Base-by-base conservation (phyloP, 2,329 filamentous ascomycete genomes). In the Metarhizium robertsii region DNA sequence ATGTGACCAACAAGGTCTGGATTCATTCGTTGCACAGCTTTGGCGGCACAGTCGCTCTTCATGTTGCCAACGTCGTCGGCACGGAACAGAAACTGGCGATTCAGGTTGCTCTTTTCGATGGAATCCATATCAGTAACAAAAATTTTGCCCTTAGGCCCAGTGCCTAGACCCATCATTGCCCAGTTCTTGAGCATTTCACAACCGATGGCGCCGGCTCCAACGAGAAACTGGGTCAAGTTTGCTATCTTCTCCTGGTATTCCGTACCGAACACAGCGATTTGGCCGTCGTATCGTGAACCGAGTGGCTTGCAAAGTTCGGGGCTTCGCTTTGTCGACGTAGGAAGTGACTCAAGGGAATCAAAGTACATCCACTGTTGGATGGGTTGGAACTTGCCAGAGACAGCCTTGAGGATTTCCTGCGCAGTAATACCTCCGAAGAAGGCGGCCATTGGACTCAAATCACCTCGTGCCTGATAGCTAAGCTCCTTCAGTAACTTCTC, bases 181-280 rank as follows among this genome's bases (percentile, higher is more conserved):
- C 94, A 99, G 72, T 97, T 97, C 83, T 99, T 99, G 62, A 99
- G 77, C 88, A 97, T 99, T 69, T 99, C 94, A 67, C 94, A 99
- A 49, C 94, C 94, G 69, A 99, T 99, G 60, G 95, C 94, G 65
- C 94, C 94, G 50, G 94, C 90, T 62, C 94, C 94, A 56, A 99
- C 94, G 55, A 99, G 79, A 77, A 99, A 99, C 65, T 97, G 85
- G 66, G 86, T 94, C 59, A 94, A 73, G 65, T 96, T 95, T 58
- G 87, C 83, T 62, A 99, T 81, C 78, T 96, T 96, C 53, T 96
- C 87, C 72, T 99, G 94, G 72, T 86, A 99, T 60, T 96, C 89
- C 65, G 83, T 87, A 59, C 94, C 94, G 62, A 99, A 95, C 1
- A 99, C 94, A 2, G 90, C 92, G 66, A 99, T 95, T 68, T 99